phyloP scores from a whole-genome alignment of 2,329 filamentous ascomycete genomes.

The Sporothrix euskadiensis region DNA sequence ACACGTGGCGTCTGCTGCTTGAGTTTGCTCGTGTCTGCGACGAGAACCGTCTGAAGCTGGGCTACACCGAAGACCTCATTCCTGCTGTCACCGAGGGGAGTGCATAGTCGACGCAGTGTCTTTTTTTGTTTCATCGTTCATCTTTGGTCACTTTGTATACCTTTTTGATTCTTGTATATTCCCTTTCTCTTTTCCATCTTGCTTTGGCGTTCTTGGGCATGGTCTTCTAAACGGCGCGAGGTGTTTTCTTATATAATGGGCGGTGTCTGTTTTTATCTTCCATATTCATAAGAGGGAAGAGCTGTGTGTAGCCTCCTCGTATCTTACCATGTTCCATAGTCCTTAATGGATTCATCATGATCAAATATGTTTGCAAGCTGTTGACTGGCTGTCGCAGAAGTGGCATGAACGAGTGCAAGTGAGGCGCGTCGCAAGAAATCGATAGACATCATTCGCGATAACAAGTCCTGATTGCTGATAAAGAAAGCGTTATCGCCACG shows the following conservation, averaged over 20 bases:
- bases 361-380: neutral
- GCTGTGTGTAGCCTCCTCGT: neutral
- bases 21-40: conserved; percentile 58
- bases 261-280: conserved; percentile 2
- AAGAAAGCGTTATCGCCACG: neutral
- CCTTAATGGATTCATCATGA: conserved; percentile 1
- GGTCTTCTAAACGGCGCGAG: neutral
- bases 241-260: neutral
- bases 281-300: neutral
- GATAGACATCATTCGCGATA: neutral
- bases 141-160: neutral
- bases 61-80: conserved; percentile 47
- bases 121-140: neutral
- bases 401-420: neutral
- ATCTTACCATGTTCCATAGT: conserved; percentile 7
- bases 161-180: conserved; percentile 1
- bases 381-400: neutral
- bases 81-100: neutral
- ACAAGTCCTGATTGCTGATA: neutral
- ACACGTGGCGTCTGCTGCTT: conserved; percentile 61
- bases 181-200: neutral
- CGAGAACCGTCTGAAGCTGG: conserved; percentile 47
- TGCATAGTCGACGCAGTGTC: neutral
- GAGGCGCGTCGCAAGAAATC: neutral
- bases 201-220: conserved; percentile 15